Evolutionary conservation across 306 rosid species (phyloP).

Genomic region (Cucurbita argyrosperma): DNA sequence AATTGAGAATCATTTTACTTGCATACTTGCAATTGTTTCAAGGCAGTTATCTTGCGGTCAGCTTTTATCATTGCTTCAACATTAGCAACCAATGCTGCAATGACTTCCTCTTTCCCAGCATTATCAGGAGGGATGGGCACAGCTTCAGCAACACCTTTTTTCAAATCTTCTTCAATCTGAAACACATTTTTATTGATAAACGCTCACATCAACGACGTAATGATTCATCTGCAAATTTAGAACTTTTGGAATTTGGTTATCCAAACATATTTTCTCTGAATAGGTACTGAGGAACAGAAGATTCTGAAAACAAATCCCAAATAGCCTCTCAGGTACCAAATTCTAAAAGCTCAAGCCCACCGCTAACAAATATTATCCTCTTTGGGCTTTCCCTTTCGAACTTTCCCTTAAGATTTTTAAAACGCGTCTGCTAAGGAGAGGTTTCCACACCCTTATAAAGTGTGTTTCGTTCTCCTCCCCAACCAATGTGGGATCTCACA

Average conservation of each 20-base stretch:
- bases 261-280: too few species aligned
- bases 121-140: slow-evolving; percentile 68
- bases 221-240: too few species aligned
- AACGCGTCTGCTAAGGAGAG: too few species aligned
- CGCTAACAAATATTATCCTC: too few species aligned
- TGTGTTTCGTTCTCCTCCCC: too few species aligned
- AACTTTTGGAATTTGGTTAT: too few species aligned
- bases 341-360: too few species aligned
- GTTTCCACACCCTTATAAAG: too few species aligned
- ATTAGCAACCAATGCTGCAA: slow-evolving; percentile 71
- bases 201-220: too few species aligned
- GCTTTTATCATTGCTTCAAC: slow-evolving; percentile 92
- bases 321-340: not conserved
- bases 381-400: too few species aligned
- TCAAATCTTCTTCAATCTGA: slow-evolving; percentile 77
- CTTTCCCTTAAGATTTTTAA: too few species aligned
- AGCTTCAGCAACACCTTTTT: slow-evolving; percentile 56
- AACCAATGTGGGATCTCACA: too few species aligned
- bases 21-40: slow-evolving; percentile 84
- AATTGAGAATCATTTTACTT: not conserved
- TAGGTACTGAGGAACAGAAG: not conserved
- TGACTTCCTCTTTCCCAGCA: slow-evolving; percentile 65
- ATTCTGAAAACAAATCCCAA: not conserved
- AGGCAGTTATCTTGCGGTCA: slow-evolving; percentile 83
- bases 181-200: not conserved